Evolutionary conservation across 1,284 basidiomycete genomes (phyloP).

Genomic region (Heliocybe sulcata): DNA sequence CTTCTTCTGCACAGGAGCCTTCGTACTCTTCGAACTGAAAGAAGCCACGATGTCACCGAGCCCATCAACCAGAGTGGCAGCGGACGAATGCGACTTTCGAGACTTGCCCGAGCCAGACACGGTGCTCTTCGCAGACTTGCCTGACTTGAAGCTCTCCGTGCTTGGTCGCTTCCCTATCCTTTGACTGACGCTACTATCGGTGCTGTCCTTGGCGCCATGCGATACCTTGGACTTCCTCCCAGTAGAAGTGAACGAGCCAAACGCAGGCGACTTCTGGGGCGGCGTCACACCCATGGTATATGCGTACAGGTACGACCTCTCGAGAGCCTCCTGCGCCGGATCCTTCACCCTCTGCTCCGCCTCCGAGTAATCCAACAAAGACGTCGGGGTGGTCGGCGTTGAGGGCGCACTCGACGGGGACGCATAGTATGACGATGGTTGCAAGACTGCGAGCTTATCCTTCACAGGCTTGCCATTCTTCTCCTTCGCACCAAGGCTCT

Average conservation of each 20-base stretch:
- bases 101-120: background rate
- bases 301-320: background rate
- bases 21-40: background rate
- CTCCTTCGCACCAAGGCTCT: background rate
- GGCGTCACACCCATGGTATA: background rate
- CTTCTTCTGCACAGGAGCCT: background rate
- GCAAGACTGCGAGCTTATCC: background rate
- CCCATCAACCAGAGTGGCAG: background rate
- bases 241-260: background rate
- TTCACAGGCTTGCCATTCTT: background rate
- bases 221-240: background rate
- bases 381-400: background rate
- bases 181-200: background rate
- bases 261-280: background rate
- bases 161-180: background rate
- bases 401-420: background rate
- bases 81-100: background rate
- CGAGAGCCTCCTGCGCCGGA: background rate
- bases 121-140: constrained; percentile 1
- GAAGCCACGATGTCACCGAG: background rate
- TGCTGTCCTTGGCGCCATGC: background rate
- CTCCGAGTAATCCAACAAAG: background rate
- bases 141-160: background rate
- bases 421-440: background rate
- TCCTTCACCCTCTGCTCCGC: background rate